phyloP scores from a whole-genome alignment of 1,284 basidiomycete species.

The Chalciporus sp. region DNA sequence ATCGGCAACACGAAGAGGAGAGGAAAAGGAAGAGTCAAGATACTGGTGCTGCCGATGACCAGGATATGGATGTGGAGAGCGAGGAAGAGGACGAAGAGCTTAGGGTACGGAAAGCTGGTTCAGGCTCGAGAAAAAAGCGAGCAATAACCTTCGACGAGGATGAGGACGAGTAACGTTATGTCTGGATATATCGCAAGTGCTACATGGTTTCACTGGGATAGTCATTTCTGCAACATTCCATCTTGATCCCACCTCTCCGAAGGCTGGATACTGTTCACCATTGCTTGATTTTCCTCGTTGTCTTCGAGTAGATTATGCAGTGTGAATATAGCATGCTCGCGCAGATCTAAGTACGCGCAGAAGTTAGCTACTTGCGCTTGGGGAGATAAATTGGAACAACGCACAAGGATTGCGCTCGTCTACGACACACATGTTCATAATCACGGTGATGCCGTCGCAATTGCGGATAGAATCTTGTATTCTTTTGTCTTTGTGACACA shows the following conservation, averaged over 20 bases:
- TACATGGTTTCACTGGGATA: constrained; percentile 3
- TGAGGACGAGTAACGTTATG: constrained; percentile 39
- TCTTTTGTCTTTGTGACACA: constrained; percentile 61
- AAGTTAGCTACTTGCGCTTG: constrained; percentile 4
- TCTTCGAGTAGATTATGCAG: constrained; percentile 75
- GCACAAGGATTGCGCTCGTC: constrained; percentile 90
- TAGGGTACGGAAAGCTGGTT: constrained; percentile 54
- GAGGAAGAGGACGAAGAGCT: constrained; percentile 70
- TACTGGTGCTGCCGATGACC: constrained; percentile 43
- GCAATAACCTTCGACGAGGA: constrained; percentile 62
- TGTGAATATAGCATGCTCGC: constrained; percentile 87
- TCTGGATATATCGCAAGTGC: background rate
- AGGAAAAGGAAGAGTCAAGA: constrained; percentile 32
- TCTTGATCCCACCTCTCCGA: constrained; percentile 58
- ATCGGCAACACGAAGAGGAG: constrained; percentile 52
- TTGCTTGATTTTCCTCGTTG: constrained; percentile 78
- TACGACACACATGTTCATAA: constrained; percentile 85
- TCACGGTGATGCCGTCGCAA: constrained; percentile 73
- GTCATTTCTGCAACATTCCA: constrained; percentile 46
- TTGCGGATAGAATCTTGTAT: constrained; percentile 75
- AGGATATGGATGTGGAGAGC: constrained; percentile 74
- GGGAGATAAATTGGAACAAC: constrained; percentile 35
- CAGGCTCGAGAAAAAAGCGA: constrained; percentile 54
- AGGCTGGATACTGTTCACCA: constrained; percentile 75
- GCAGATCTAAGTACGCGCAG: constrained; percentile 58